A percentile compares a stretch with the other conserved stretches of the same genome.
Evolutionary conservation across 2,329 filamentous ascomycete genomes (phyloP).

Genomic region (Clarireedia hainanense): DNA sequence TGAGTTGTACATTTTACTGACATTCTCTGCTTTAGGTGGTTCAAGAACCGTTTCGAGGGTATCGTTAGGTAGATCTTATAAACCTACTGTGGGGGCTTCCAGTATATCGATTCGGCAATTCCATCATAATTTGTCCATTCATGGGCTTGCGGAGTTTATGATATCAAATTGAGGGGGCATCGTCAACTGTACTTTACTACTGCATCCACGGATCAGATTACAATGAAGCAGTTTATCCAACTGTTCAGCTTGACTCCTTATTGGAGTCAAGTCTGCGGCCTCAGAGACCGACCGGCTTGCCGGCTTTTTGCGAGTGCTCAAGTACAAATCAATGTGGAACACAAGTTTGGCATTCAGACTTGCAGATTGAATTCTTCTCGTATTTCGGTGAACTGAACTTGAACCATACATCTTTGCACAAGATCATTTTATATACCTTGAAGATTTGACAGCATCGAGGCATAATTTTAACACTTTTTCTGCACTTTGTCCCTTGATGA

Average conservation of each 20-base stretch:
- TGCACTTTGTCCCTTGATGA: too few species aligned
- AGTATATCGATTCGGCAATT: constrained; percentile 6
- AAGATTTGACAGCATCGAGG: too few species aligned
- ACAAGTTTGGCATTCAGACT: neutral
- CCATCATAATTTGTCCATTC: constrained; percentile 9
- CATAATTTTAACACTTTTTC: too few species aligned
- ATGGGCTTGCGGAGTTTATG: constrained; percentile 25
- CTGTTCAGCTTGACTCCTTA: constrained; percentile 39
- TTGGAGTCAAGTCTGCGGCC: constrained; percentile 56
- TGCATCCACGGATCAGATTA: constrained; percentile 27
- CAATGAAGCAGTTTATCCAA: constrained; percentile 38
- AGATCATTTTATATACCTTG: too few species aligned
- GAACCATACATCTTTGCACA: neutral
- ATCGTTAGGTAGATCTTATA: constrained; percentile 79
- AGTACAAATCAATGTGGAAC: neutral
- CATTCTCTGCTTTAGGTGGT: constrained; percentile 51
- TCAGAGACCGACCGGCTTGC: constrained; percentile 68
- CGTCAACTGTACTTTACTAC: constrained; percentile 25
- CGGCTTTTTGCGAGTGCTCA: constrained; percentile 41
- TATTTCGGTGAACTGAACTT: neutral
- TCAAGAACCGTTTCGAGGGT: constrained; percentile 58
- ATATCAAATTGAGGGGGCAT: constrained; percentile 16
- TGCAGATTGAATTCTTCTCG: neutral
- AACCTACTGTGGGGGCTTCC: constrained; percentile 5
- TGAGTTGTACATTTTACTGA: neutral